These are phyloP conservation scores for Paecilomyces sp. DNA, from an alignment of 2,329 filamentous ascomycete genomes.

Conservation along the genomic window DNA sequence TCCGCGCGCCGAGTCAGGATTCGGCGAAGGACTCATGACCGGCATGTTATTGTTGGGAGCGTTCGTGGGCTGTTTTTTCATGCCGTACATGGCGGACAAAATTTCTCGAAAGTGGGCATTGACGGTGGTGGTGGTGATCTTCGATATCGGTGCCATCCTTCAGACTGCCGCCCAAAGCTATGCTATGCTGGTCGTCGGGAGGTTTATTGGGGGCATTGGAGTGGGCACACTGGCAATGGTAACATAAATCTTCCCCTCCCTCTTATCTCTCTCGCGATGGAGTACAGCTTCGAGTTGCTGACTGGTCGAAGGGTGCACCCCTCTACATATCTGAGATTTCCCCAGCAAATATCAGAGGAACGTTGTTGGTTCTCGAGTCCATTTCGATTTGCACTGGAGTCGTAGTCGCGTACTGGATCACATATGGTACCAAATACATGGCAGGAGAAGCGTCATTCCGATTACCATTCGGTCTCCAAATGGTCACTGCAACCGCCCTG, in stretches of 20 bases:
- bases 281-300: not conserved
- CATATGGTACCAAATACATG: not conserved
- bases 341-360: not conserved
- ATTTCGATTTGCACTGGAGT: not conserved
- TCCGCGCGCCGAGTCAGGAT: constrained; percentile 26
- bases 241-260: not conserved
- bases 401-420: constrained; percentile 1
- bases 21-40: constrained; percentile 34
- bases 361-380: constrained; percentile 7
- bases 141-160: not conserved
- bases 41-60: constrained; percentile 37
- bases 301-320: not conserved
- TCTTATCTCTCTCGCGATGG: not conserved
- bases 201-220: not conserved
- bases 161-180: not conserved
- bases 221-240: not conserved
- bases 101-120: not conserved
- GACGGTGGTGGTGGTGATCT: not conserved
- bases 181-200: not conserved
- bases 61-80: constrained; percentile 29
- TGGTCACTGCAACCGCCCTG: constrained; percentile 32
- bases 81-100: constrained; percentile 31
- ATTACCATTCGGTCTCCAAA: constrained; percentile 36
- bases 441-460: not conserved
- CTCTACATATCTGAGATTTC: not conserved